Evolutionary conservation across 169 alveolate species (phyloP).

Genomic region (Toxoplasma gondii): DNA sequence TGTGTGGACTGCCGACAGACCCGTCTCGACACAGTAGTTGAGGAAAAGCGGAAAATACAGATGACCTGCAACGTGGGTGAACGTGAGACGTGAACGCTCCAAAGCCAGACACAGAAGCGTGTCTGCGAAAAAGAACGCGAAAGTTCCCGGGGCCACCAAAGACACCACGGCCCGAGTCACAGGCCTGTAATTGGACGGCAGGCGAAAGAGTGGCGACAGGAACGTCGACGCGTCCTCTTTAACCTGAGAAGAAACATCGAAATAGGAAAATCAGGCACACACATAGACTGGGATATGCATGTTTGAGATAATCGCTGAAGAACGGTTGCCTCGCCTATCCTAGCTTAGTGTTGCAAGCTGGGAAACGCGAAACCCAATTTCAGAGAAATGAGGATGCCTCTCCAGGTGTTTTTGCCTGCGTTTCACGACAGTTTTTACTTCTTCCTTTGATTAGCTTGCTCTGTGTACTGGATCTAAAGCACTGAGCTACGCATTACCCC

Average conservation of each 20-base stretch:
- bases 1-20: not conserved
- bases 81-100: not conserved
- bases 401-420: too few relatives aligned
- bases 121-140: not conserved
- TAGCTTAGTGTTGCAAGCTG: too few relatives aligned
- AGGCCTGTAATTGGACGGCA: not conserved
- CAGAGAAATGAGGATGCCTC: too few relatives aligned
- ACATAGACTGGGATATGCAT: not conserved
- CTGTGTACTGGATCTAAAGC: too few relatives aligned
- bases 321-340: too few relatives aligned
- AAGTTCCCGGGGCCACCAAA: not conserved
- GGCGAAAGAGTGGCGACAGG: not conserved
- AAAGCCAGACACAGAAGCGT: not conserved
- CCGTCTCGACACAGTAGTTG: not conserved
- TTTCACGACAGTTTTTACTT: too few relatives aligned
- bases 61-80: not conserved
- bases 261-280: not conserved
- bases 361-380: too few relatives aligned
- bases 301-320: too few relatives aligned
- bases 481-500: too few relatives aligned
- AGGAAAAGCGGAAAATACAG: conserved; percentile 11
- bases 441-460: too few relatives aligned
- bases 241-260: not conserved
- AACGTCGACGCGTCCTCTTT: not conserved
- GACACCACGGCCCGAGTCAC: not conserved